Evolutionary conservation across 2,329 filamentous ascomycete genomes (phyloP), one percentile per base, ranked within the genome.

Genomic region (Didymella segeticola): DNA sequence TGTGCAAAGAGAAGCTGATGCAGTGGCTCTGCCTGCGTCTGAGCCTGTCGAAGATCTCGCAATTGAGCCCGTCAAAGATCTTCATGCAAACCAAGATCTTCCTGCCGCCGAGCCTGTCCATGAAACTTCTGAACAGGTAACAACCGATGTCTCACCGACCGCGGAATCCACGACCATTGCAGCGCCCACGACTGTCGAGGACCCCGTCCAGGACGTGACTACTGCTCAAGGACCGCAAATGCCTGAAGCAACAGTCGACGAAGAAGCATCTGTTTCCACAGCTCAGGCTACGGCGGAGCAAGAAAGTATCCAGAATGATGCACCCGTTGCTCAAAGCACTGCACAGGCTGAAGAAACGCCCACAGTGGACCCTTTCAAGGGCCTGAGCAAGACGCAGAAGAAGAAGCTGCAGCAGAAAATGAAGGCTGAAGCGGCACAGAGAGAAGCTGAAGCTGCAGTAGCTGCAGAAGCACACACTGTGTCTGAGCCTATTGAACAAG

Each of bases 381-480:
- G 45, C 3, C 39, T 54, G 3, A 23, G 5, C 2, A 48, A 54
- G 39, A 39, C 26, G 4, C 43, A 54, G 34, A 64, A 52, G 37
- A 53, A 68, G 62, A 69, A 63, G 56, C 57, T 68, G 4, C 53
- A 66, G 41, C 54, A 64, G 33, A 51, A 53, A 10, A 27, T 42
- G 39, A 54, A 54, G 22, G 39, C 31, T 2, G 51, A 54, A n/a
- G 51, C 45, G 6, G 45, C 36, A 29, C 48, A 54, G 27, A 60
- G 62, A 47, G 43, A 53, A 27, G 22, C 33, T 14, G 41, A 46
- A 31, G 20, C 41, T 25, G 34, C 4, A 22, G 27, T 37, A 17
- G 36, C 41, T 26, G 37, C 27, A 30, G 25, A 39, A 22, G 33
- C n/a, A 1, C 14, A n/a, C 2, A 6, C 38, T 20, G n/a, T 14